These are phyloP conservation scores for Yamadazyma buinensis DNA, from an alignment of 1,139 yeast species.

Conservation along the genomic window DNA sequence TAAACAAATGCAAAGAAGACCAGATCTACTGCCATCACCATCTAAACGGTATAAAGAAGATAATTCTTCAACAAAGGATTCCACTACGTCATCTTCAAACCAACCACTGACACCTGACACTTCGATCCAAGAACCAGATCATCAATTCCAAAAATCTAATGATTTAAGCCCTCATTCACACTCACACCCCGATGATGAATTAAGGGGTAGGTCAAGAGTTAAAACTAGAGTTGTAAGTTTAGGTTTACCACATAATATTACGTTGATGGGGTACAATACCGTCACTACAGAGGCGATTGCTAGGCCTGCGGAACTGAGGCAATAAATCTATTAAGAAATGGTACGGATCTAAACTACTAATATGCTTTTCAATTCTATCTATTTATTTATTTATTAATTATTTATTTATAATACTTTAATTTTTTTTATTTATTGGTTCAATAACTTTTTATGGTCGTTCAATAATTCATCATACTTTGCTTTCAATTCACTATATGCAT, in stretches of 20 bases:
- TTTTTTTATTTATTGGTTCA: slow-evolving; percentile 10
- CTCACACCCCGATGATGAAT: neutral
- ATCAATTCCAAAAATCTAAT: no score
- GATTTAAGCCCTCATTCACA: slow-evolving; percentile 6
- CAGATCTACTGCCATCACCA: slow-evolving; percentile 3
- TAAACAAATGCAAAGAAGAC: slow-evolving; percentile 1
- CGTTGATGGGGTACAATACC: slow-evolving; percentile 59
- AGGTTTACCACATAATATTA: slow-evolving; percentile 20
- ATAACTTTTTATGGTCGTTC: slow-evolving; percentile 46
- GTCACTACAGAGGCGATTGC: slow-evolving; percentile 2
- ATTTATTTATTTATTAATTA: no score
- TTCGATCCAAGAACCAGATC: no score
- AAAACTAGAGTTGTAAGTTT: slow-evolving; percentile 13
- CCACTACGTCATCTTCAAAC: no score
- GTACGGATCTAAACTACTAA: no score
- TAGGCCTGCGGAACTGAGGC: neutral
- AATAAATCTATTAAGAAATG: no score
- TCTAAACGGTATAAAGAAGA: slow-evolving; percentile 3
- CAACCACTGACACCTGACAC: no score
- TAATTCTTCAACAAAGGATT: neutral
- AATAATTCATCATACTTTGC: slow-evolving; percentile 58
- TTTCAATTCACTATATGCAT: slow-evolving; percentile 58
- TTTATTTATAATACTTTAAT: no score
- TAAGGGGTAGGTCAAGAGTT: slow-evolving; percentile 24
- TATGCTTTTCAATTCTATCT: no score